A percentile compares a stretch with the other conserved stretches of the same genome.
These are phyloP conservation scores for Datura wrightii DNA, from an alignment of 257 asterid genomes.

Conservation along the genomic window DNA sequence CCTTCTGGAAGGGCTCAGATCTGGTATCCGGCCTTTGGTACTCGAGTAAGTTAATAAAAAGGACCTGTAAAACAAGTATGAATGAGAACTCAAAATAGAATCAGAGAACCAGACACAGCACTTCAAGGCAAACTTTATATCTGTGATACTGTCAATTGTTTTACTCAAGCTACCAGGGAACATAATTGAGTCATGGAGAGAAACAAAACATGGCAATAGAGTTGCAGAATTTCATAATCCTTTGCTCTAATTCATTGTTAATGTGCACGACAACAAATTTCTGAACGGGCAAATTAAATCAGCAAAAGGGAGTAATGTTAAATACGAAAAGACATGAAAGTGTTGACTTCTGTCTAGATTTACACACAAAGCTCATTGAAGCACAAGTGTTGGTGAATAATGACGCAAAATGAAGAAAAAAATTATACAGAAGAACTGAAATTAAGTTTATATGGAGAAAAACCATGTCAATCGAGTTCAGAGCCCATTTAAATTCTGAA, in stretches of 20 bases:
- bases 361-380: not conserved
- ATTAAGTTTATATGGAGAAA: not conserved
- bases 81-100: not conserved
- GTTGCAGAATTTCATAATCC: not conserved
- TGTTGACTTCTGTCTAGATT: not conserved
- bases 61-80: constrained; percentile 52
- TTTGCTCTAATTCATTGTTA: not conserved
- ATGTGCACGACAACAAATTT: constrained; percentile 23
- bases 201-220: not conserved
- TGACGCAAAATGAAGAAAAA: not conserved
- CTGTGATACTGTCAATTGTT: not conserved
- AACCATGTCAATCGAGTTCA: not conserved
- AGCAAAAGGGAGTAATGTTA: not conserved
- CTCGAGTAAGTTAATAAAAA: constrained; percentile 66
- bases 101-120: not conserved
- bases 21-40: constrained; percentile 44
- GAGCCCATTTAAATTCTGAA: constrained; percentile 17
- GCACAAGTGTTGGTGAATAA: not conserved
- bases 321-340: not conserved
- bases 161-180: not conserved
- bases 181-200: not conserved
- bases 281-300: not conserved
- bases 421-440: not conserved
- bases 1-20: constrained; percentile 31
- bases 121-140: not conserved